Evolutionary conservation across 1,139 yeast species (phyloP).

Genomic region (Kluyveromyces sp.): DNA sequence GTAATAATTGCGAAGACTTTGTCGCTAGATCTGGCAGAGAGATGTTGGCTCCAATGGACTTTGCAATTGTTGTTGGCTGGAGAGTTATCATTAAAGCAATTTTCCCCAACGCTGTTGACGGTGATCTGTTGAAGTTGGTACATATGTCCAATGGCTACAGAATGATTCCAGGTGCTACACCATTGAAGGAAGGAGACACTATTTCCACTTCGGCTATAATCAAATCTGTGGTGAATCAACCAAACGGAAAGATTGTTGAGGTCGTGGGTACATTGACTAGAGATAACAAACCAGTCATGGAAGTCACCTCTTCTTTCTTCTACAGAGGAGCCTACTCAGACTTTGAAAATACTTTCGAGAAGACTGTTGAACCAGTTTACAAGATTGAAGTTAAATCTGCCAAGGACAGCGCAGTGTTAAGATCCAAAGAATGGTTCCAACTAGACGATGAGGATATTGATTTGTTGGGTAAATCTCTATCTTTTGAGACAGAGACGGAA

Average conservation of each 20-base stretch:
- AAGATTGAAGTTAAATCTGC: slow-evolving; percentile 65
- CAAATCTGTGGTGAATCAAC: slow-evolving; percentile 82
- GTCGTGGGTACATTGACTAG: slow-evolving; percentile 86
- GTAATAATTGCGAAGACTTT: slow-evolving; percentile 94
- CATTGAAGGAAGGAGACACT: slow-evolving; percentile 81
- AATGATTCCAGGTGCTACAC: slow-evolving; percentile 88
- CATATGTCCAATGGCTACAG: slow-evolving; percentile 93
- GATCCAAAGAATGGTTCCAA: slow-evolving; percentile 97
- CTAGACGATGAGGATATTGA: slow-evolving; percentile 60
- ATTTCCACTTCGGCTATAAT: slow-evolving; percentile 80
- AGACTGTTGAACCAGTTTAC: slow-evolving; percentile 79
- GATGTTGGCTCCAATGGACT: slow-evolving; percentile 96
- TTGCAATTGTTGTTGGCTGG: slow-evolving; percentile 98
- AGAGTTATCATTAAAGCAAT: slow-evolving; percentile 94
- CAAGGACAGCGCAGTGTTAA: slow-evolving; percentile 88
- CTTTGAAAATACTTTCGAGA: slow-evolving; percentile 87
- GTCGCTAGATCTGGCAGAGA: slow-evolving; percentile 81
- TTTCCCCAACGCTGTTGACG: slow-evolving; percentile 94
- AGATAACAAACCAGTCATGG: slow-evolving; percentile 77
- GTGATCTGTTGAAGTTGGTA: slow-evolving; percentile 88
- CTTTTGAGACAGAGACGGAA: slow-evolving; percentile 84
- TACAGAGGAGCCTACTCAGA: slow-evolving; percentile 90
- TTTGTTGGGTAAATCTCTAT: slow-evolving; percentile 69
- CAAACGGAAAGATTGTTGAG: slow-evolving; percentile 92
- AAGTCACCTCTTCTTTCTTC: slow-evolving; percentile 90